Conservation (phyloP, 2,329 filamentous ascomycete species). For the Grosmannia huntii region DNA sequence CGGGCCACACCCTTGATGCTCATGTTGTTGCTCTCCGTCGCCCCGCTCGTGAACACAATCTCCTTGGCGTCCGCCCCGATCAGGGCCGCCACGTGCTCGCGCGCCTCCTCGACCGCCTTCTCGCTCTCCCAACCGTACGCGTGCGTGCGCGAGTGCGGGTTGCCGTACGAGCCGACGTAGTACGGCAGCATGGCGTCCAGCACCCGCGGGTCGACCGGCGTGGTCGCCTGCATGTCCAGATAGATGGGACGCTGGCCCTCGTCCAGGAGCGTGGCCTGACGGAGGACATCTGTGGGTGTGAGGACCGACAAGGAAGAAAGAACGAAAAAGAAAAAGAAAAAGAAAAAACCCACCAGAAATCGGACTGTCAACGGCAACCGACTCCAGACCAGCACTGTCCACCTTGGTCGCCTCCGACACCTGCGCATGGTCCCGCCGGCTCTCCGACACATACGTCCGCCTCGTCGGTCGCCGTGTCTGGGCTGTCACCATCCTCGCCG, state of each 20-base stretch:
- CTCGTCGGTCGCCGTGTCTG: not conserved
- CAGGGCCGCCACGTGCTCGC: slow-evolving; percentile 68
- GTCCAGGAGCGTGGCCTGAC: slow-evolving; percentile 86
- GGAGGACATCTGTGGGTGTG: slow-evolving; percentile 52
- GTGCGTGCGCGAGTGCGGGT: slow-evolving; percentile 93
- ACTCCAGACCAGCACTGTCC: slow-evolving; percentile 72
- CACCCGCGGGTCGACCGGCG: slow-evolving; percentile 85
- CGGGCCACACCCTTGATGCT: slow-evolving; percentile 95
- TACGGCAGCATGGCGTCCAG: slow-evolving; percentile 94
- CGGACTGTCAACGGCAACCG: slow-evolving; percentile 63
- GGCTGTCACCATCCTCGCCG: slow-evolving; percentile 10
- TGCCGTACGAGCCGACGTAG: slow-evolving; percentile 87
- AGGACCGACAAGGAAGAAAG: not conserved
- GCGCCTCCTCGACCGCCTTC: slow-evolving; percentile 78
- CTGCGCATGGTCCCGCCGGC: slow-evolving; percentile 66
- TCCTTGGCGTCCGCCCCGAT: slow-evolving; percentile 95
- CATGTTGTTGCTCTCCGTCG: slow-evolving; percentile 99
- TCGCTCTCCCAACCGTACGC: slow-evolving; percentile 99
- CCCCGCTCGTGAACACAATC: slow-evolving; percentile 96
- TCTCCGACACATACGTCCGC: slow-evolving; percentile 73
- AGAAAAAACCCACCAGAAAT: not conserved
- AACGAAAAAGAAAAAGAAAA: slow-evolving; percentile 1
- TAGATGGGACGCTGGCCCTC: slow-evolving; percentile 91
- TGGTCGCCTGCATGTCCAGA: slow-evolving; percentile 96
- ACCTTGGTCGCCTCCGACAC: slow-evolving; percentile 64